Conservation (phyloP, 352 stramenopile genomes). For the Elongisporangium prolatum region DNA sequence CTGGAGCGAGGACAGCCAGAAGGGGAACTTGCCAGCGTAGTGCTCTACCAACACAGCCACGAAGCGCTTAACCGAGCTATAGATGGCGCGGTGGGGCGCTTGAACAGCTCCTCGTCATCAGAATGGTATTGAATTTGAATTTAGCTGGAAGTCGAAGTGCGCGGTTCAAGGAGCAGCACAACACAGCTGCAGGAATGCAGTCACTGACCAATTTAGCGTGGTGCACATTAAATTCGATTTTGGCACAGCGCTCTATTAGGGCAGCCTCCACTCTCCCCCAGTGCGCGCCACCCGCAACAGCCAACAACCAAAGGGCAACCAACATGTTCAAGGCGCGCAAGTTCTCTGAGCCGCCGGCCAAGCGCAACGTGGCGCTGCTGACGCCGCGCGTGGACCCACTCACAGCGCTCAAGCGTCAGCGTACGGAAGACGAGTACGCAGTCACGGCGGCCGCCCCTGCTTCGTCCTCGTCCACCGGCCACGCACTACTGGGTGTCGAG, state of each 20-base stretch:
- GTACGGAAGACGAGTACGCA: constrained; percentile 36
- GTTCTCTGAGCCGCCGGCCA: constrained; percentile 54
- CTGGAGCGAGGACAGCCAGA: constrained; percentile 92
- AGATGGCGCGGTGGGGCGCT: constrained; percentile 94
- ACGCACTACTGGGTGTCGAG: background rate
- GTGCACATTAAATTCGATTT: background rate
- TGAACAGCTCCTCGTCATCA: constrained; percentile 81
- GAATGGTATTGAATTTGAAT: constrained; percentile 96
- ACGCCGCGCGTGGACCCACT: constrained; percentile 28
- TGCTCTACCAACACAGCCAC: constrained; percentile 98
- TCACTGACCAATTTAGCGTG: background rate
- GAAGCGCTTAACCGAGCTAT: constrained; percentile 97
- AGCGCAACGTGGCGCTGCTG: constrained; percentile 48
- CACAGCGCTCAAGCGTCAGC: constrained; percentile 53
- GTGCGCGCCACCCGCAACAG: background rate
- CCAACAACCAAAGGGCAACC: background rate
- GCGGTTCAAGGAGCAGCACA: no score
- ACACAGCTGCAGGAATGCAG: no score
- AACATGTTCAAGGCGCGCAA: constrained; percentile 74
- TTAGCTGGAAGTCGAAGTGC: constrained; percentile 98
- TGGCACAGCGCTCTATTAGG: background rate
- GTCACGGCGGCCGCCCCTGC: constrained; percentile 10
- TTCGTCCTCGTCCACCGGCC: background rate
- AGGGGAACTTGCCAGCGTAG: constrained; percentile 93
- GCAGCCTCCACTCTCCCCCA: background rate